phyloP scores from a whole-genome alignment of 257 asterid species.

The Nicotiana obtusifolia region DNA sequence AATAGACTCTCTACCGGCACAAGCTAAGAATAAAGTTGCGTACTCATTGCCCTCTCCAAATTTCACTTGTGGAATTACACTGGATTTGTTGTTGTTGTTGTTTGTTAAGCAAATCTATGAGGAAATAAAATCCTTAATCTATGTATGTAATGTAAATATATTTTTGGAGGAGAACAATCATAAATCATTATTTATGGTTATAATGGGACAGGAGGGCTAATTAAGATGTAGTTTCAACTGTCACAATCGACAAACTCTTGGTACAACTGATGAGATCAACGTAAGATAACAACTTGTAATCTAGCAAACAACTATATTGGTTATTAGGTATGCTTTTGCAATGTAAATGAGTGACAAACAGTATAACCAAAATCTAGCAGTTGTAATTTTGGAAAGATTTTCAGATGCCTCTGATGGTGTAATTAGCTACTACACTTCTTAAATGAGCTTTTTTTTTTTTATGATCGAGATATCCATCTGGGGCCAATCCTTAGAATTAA shows the following conservation, averaged over 20 bases:
- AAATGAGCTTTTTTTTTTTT: not conserved
- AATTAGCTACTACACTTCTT: not conserved
- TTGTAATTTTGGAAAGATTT: not conserved
- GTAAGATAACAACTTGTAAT: not conserved
- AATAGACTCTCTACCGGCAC: no score
- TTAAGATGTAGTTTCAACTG: not conserved
- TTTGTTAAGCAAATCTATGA: no score
- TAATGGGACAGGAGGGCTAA: not conserved
- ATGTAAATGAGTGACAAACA: not conserved
- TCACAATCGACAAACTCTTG: not conserved
- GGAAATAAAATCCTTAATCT: no score
- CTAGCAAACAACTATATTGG: not conserved
- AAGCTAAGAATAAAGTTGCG: no score
- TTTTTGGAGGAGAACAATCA: no score
- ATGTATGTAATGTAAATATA: no score
- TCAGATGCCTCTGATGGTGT: not conserved
- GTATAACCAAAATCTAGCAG: not conserved
- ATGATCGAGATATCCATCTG: not conserved
- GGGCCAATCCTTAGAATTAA: not conserved
- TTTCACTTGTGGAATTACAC: no score
- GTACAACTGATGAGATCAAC: not conserved
- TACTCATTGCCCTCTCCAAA: no score
- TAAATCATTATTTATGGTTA: slow-evolving; percentile 6
- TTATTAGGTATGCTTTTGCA: not conserved
- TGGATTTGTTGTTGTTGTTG: no score